A percentile compares a stretch with the other conserved stretches of the same genome.
Conservation (phyloP, 495 filamentous ascomycete species). For the Tricharina praecox region DNA sequence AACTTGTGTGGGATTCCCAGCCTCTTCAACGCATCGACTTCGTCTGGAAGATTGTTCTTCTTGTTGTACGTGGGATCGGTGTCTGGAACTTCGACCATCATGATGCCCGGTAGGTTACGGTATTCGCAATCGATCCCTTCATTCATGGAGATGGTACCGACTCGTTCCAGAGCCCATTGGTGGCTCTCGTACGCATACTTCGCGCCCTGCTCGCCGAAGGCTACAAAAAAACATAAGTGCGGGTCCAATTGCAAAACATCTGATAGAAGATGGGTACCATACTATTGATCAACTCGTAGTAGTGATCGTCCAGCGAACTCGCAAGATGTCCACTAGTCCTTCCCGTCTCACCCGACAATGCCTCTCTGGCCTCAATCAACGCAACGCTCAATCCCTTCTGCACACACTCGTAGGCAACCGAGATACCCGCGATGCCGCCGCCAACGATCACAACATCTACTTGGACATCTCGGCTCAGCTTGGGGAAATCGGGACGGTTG, state of each 20-base stretch:
- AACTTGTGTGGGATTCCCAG: constrained; percentile 33
- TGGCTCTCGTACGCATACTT: constrained; percentile 38
- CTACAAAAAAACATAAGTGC: neutral
- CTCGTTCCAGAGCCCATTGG: constrained; percentile 35
- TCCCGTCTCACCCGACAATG: constrained; percentile 38
- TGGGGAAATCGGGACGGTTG: constrained; percentile 32
- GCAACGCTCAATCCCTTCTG: constrained; percentile 33
- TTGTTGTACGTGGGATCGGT: constrained; percentile 28
- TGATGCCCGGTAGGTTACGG: constrained; percentile 32
- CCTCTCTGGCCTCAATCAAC: constrained; percentile 39
- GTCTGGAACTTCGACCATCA: constrained; percentile 25
- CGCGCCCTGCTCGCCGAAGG: constrained; percentile 34
- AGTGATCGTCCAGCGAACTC: constrained; percentile 38
- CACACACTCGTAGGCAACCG: constrained; percentile 38
- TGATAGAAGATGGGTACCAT: neutral
- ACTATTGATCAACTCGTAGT: constrained; percentile 34
- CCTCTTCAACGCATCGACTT: constrained; percentile 30
- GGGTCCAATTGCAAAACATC: neutral
- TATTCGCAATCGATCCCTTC: constrained; percentile 42
- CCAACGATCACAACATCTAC: constrained; percentile 39
- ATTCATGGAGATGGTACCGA: constrained; percentile 33
- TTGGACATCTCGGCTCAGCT: constrained; percentile 27
- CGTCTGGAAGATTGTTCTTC: constrained; percentile 30
- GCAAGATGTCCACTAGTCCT: constrained; percentile 39
- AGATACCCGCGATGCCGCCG: constrained; percentile 39